Evolutionary conservation across 1,284 basidiomycete species (phyloP), one percentile per base, ranked within the genome.

Genomic region (Sanghuangporus baumii): DNA sequence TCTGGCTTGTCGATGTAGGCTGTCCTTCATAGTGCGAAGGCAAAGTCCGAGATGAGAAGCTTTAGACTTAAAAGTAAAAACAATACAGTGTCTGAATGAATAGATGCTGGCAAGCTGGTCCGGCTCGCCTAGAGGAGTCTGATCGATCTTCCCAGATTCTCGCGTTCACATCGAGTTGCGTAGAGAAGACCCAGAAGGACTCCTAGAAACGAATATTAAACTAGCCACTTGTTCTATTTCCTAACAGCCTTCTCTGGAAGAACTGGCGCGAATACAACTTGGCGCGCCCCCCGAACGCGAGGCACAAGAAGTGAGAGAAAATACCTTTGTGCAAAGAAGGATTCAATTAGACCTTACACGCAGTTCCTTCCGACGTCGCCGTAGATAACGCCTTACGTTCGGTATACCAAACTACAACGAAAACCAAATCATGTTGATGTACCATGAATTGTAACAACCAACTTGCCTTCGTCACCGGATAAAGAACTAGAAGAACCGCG

Each of bases 401-500:
- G 76, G 75, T 6, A 76, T 65, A 37, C 76, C 76, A 67, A 78
- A 77, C 75, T 77, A 55, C 60, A 57, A 64, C 55, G 55, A 20
- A 46, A 36, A 5, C 31, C 36, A 14, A 66, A 58, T 23, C 37
- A 38, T 14, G n/a, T 20, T 36, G 31, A 37, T 60, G 37, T 38
- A 14, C 56, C 43, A 54, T 40, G 14, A 26, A 36, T 14, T 26
- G 61, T 62, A 47, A 55, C 64, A 59, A 43, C 60, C 59, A 41
- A 55, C 81, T 69, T 66, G 89, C 90, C 78, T 83, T 80, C 6
- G 86, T 70, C 20, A 76, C 74, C 20, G 91, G 89, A 78, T 93
- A 93, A 51, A 88, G 70, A 20, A 88, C 74, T 63, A 93, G 74
- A 48, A 88, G 69, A 16, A 72, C 69, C 18, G 75, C 80, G 26